Evolutionary conservation across 495 filamentous ascomycete species (phyloP).

Genomic region (Penicillium bovifimosum): DNA sequence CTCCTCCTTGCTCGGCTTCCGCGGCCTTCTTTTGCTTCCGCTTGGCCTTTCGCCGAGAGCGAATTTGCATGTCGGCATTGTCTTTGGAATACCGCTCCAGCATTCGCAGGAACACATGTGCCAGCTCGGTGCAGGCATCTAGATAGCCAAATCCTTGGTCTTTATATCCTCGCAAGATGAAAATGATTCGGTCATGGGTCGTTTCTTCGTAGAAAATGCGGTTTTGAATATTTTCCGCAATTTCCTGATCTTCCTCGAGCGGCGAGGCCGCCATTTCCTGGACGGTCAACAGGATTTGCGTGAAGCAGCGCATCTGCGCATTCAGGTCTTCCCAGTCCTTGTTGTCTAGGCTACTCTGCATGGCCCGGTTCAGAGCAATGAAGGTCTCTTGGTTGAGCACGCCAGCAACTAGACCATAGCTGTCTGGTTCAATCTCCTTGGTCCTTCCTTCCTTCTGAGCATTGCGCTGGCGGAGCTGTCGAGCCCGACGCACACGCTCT

Average conservation of each 20-base stretch:
- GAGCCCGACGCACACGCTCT: conserved; percentile 67
- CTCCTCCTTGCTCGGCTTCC: conserved; percentile 24
- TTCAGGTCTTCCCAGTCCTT: conserved; percentile 85
- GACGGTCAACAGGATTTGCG: conserved; percentile 72
- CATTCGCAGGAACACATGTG: conserved; percentile 86
- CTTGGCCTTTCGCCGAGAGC: conserved; percentile 63
- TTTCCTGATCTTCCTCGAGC: conserved; percentile 91
- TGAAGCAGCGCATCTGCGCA: conserved; percentile 84
- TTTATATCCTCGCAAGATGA: conserved; percentile 76
- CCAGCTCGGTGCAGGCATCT: conserved; percentile 85
- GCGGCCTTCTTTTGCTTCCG: conserved; percentile 61
- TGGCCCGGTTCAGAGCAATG: conserved; percentile 73
- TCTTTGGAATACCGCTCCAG: conserved; percentile 91
- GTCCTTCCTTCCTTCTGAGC: conserved; percentile 29
- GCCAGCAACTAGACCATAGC: conserved; percentile 78
- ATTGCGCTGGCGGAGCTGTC: conserved; percentile 38
- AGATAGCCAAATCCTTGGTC: conserved; percentile 92
- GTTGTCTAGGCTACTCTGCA: conserved; percentile 71
- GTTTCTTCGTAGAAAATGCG: conserved; percentile 97
- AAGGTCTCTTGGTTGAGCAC: conserved; percentile 93
- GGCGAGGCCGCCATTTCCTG: conserved; percentile 87
- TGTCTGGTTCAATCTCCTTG: conserved; percentile 58
- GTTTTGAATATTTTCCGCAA: conserved; percentile 94
- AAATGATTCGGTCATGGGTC: conserved; percentile 79
- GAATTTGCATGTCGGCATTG: conserved; percentile 87